phyloP scores from a whole-genome alignment of 2,329 filamentous ascomycete genomes.

The Sclerotinia trifoliorum region DNA sequence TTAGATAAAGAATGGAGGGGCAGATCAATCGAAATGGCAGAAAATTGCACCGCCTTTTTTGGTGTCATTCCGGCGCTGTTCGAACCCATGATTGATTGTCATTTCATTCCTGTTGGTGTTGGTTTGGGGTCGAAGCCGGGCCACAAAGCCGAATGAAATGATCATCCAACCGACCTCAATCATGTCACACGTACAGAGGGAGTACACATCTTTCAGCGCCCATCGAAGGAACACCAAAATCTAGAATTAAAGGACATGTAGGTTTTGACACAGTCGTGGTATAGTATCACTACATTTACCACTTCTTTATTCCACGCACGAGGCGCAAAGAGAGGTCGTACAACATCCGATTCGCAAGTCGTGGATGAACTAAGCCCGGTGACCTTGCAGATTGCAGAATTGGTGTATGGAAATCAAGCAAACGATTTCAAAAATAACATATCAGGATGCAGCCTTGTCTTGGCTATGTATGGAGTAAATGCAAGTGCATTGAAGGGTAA shows the following conservation, averaged over 20 bases:
- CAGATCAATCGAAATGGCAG: not conserved
- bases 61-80: not conserved
- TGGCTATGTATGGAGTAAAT: not conserved
- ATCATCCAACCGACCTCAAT: not conserved
- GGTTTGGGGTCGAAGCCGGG: not conserved
- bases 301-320: not conserved
- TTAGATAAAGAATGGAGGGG: not conserved
- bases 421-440: not conserved
- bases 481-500: slow-evolving; percentile 2
- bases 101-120: not conserved
- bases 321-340: not conserved
- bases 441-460: not conserved
- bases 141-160: not conserved
- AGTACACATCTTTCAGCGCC: not conserved
- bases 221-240: too few relatives aligned
- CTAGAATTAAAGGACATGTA: not conserved
- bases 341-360: not conserved
- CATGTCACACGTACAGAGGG: not conserved
- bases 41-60: slow-evolving; percentile 4
- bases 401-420: not conserved
- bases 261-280: not conserved
- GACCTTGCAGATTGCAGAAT: not conserved
- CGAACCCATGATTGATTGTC: not conserved
- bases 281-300: not conserved
- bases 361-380: not conserved